Percentiles rank a stretch among this genome's conserved stretches.
Conservation (phyloP, 2,329 filamentous ascomycete genomes). For the Monosporascus sp. region DNA sequence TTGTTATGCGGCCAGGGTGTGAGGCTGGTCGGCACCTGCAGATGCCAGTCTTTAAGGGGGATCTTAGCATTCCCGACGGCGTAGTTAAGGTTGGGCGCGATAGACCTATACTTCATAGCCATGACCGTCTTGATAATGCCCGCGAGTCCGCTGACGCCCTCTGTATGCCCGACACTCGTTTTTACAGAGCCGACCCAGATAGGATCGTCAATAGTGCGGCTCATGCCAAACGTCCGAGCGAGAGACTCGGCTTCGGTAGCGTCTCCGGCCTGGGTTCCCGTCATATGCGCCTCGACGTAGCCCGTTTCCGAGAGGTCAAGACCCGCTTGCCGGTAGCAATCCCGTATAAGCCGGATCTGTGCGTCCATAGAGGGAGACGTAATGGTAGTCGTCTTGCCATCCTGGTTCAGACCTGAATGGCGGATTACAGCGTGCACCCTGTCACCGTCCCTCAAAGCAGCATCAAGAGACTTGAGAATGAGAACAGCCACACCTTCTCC, state of each 20-base stretch:
- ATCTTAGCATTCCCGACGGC: slow-evolving; percentile 11
- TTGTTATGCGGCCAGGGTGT: slow-evolving; percentile 5
- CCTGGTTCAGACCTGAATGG: slow-evolving; percentile 30
- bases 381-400: slow-evolving; percentile 31
- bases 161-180: slow-evolving; percentile 10
- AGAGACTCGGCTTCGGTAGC: slow-evolving; percentile 25
- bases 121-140: slow-evolving; percentile 6
- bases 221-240: slow-evolving; percentile 4
- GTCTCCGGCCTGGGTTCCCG: slow-evolving; percentile 27
- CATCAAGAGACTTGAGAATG: slow-evolving; percentile 35
- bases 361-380: slow-evolving; percentile 24
- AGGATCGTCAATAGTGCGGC: not conserved
- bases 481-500: slow-evolving; percentile 37
- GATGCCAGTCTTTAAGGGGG: not conserved
- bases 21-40: slow-evolving; percentile 3
- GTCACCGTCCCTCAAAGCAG: slow-evolving; percentile 36
- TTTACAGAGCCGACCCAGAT: slow-evolving; percentile 10
- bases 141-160: slow-evolving; percentile 6
- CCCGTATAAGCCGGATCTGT: slow-evolving; percentile 31
- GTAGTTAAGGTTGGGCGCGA: slow-evolving; percentile 3
- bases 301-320: slow-evolving; percentile 21
- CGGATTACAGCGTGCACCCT: slow-evolving; percentile 30
- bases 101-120: slow-evolving; percentile 2
- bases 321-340: slow-evolving; percentile 32
- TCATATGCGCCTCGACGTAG: slow-evolving; percentile 19